Conservation (phyloP, 768 basidiomycete genomes). For the Lactifluus subvellereus region DNA sequence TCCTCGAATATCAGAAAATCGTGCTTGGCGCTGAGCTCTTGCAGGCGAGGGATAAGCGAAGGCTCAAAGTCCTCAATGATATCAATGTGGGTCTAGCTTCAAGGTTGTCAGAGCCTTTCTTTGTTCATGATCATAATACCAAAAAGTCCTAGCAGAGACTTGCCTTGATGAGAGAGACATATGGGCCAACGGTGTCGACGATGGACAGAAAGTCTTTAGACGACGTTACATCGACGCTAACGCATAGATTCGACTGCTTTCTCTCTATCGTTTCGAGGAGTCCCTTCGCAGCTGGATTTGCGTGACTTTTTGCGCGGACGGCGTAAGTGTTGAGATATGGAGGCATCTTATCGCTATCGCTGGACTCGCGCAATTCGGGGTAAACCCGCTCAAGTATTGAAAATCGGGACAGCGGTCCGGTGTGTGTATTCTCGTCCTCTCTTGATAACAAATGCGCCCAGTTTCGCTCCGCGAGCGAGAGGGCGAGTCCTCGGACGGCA, state of each 20-base stretch:
- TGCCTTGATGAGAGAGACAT: constrained; percentile 93
- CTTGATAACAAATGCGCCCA: neutral
- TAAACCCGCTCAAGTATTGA: too few relatives aligned
- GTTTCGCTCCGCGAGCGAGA: constrained; percentile 6
- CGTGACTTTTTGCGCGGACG: constrained; percentile 49
- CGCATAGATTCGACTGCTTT: constrained; percentile 88
- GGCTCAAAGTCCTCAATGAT: constrained; percentile 88
- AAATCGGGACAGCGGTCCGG: neutral
- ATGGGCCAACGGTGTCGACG: constrained; percentile 83
- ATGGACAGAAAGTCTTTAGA: constrained; percentile 74
- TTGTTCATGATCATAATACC: constrained; percentile 24
- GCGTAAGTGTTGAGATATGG: constrained; percentile 51
- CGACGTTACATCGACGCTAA: constrained; percentile 91
- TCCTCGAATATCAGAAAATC: constrained; percentile 98
- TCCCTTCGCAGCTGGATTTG: constrained; percentile 71
- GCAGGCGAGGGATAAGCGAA: constrained; percentile 61
- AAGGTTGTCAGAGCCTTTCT: constrained; percentile 25
- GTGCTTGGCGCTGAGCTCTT: constrained; percentile 66
- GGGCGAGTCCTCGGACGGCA: constrained; percentile 27
- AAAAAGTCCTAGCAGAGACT: constrained; percentile 19
- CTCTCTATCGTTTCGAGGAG: constrained; percentile 78
- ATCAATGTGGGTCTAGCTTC: constrained; percentile 85
- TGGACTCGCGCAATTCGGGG: too few relatives aligned
- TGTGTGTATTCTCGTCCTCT: neutral
- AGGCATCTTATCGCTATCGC: neutral